A percentile compares a stretch with the other conserved stretches of the same genome.
Evolutionary conservation across 495 filamentous ascomycete genomes (phyloP).

Genomic region (Aspergillus sclerotiicarbonarius): DNA sequence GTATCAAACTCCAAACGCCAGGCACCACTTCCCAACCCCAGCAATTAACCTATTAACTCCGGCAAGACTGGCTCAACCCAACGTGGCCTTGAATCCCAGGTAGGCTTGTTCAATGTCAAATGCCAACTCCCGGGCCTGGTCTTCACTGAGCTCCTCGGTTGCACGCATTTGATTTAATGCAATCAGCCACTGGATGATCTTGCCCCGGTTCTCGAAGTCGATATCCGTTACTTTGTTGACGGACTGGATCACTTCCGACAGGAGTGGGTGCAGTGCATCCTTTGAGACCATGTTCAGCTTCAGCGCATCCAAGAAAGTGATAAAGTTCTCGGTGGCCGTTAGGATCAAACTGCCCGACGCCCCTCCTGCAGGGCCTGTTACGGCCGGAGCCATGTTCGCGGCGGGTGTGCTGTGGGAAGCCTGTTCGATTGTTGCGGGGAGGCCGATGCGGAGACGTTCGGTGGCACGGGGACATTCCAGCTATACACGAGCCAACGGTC

Average conservation of each 20-base stretch:
- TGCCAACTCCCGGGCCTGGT: slow-evolving; percentile 81
- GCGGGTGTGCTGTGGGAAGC: slow-evolving; percentile 41
- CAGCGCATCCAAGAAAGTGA: slow-evolving; percentile 94
- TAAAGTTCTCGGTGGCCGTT: slow-evolving; percentile 93
- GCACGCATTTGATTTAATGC: slow-evolving; percentile 95
- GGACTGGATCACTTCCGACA: slow-evolving; percentile 91
- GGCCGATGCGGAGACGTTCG: slow-evolving; percentile 84
- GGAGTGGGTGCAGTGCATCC: slow-evolving; percentile 88
- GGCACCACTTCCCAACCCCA: slow-evolving; percentile 1
- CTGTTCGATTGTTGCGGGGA: slow-evolving; percentile 66
- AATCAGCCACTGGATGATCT: slow-evolving; percentile 98
- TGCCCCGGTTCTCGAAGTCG: slow-evolving; percentile 90
- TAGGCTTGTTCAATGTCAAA: slow-evolving; percentile 91
- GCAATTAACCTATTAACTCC: neutral
- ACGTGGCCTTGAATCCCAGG: slow-evolving; percentile 78
- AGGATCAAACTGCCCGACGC: slow-evolving; percentile 74
- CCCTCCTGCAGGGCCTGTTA: slow-evolving; percentile 39
- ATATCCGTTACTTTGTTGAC: slow-evolving; percentile 93
- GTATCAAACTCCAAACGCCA: slow-evolving; percentile 19
- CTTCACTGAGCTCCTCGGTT: slow-evolving; percentile 83
- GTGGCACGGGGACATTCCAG: slow-evolving; percentile 94
- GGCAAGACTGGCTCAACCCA: slow-evolving; percentile 39
- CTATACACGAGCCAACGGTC: slow-evolving; percentile 41
- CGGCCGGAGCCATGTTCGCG: slow-evolving; percentile 41
- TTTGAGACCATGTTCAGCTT: slow-evolving; percentile 87